These are phyloP conservation scores for Ceratobasidium papillatum DNA, from an alignment of 1,284 basidiomycete species.

Conservation along the genomic window DNA sequence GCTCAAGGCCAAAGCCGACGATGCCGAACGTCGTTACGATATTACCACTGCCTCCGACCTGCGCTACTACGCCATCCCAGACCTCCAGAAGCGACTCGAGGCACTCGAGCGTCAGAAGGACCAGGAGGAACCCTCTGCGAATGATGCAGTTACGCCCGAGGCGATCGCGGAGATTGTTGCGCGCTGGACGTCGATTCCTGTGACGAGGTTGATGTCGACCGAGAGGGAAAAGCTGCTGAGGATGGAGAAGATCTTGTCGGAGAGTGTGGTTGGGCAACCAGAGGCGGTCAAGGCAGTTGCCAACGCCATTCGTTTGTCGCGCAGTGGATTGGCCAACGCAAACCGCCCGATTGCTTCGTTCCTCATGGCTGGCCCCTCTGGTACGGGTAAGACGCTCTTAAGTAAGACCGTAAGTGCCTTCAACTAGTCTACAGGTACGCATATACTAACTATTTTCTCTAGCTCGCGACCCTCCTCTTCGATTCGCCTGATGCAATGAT, in stretches of 20 bases:
- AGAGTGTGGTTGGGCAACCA: slow-evolving; percentile 83
- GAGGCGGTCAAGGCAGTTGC: slow-evolving; percentile 90
- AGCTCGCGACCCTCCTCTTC: slow-evolving; percentile 88
- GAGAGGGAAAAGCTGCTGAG: slow-evolving; percentile 90
- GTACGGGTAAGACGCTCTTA: slow-evolving; percentile 87
- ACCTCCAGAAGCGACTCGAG: slow-evolving; percentile 79
- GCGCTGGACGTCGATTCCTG: slow-evolving; percentile 91
- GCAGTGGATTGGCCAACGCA: slow-evolving; percentile 86
- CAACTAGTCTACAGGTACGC: slow-evolving; percentile 34
- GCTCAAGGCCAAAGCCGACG: slow-evolving; percentile 90
- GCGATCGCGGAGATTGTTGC: slow-evolving; percentile 92
- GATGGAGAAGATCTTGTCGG: slow-evolving; percentile 73
- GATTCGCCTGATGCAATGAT: slow-evolving; percentile 92
- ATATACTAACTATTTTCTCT: slow-evolving; percentile 47
- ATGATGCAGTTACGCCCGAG: slow-evolving; percentile 86
- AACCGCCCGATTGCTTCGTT: slow-evolving; percentile 92
- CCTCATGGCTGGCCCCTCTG: slow-evolving; percentile 92
- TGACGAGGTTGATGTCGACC: slow-evolving; percentile 82
- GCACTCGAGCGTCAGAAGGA: slow-evolving; percentile 77
- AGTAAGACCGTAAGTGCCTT: slow-evolving; percentile 81
- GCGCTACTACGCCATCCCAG: slow-evolving; percentile 92
- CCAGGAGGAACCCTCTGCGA: slow-evolving; percentile 68
- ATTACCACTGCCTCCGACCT: slow-evolving; percentile 89
- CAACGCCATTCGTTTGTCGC: slow-evolving; percentile 89
- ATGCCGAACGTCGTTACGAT: slow-evolving; percentile 89